Conservation (phyloP, 148 eudicot genomes). For the Cornus florida region DNA sequence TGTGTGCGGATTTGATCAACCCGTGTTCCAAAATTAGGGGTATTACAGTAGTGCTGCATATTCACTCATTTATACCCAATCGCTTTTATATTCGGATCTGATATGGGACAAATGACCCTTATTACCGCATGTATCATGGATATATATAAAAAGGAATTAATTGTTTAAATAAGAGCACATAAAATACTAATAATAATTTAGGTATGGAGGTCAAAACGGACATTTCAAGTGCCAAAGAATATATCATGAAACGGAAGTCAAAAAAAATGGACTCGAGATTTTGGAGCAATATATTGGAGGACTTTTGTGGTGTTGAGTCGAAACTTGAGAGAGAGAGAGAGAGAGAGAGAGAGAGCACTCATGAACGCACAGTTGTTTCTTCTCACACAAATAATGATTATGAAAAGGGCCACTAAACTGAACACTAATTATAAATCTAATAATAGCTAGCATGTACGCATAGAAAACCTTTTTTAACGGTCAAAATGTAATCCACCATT, state of each 20-base stretch:
- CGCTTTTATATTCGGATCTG: no score
- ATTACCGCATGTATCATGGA: no score
- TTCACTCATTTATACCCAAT: no score
- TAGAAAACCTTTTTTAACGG: background rate
- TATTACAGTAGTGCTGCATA: no score
- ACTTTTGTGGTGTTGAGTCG: background rate
- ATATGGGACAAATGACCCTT: no score
- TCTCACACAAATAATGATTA: background rate
- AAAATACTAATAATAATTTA: no score
- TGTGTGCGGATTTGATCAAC: no score
- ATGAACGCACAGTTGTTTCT: background rate
- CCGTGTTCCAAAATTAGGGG: no score
- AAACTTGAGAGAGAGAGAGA: background rate
- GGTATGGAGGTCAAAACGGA: background rate
- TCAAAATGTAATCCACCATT: conserved; percentile 1
- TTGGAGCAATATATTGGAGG: background rate
- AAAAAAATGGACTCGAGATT: background rate
- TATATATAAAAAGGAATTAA: no score
- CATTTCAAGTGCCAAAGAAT: background rate
- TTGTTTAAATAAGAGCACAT: no score
- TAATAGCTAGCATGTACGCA: background rate
- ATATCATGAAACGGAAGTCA: background rate
- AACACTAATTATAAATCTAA: background rate
- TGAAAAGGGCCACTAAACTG: background rate
- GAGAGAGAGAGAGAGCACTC: background rate